Base-by-base conservation (phyloP, 805 yeast genomes). In the Yarrowia sp. region DNA sequence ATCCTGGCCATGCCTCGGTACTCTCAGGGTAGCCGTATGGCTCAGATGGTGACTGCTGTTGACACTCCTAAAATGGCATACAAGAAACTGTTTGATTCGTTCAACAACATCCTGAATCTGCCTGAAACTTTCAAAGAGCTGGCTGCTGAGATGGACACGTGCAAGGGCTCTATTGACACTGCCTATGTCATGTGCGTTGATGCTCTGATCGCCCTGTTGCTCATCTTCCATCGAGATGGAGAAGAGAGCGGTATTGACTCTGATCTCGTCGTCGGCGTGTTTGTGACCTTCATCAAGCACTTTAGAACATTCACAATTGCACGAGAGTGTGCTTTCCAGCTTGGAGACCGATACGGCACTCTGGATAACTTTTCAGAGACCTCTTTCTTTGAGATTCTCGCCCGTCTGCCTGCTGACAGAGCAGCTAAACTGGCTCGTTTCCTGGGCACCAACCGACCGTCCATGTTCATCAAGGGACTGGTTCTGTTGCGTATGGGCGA, bases 311-410 rank as follows among this genome's bases (percentile, higher is more conserved):
- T 33, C 51, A 43, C 64, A 11, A 44, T 58, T 35, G 42, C 51
- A 14, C 64, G 64, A 17, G 64, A 58, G 51, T 58, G 51, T 13
- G 64, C 64, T 9, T 44, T 58, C 43, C 64, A 58, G 18, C 42
- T 33, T 33, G 64, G 64, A n/a, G 64, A 58, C 33, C 18, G 50
- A 10, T 43, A 58, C 35, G 64, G 51, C 14, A 39, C 64, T n/a
- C 22, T 58, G 41, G 64, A 33, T 28, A 13, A 38, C 33, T 47
- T 36, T 15, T 43, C 50, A 14, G 51, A 58, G 43, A 22, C 47
- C 35, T 18, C 11, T 17, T 58, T 58, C 17, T 58, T 43, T 8
- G 42, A 43, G 15, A 6, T 33, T 2, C 51, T 58, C 11, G 36
- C 51, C 4, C 41, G 18, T 8, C 51, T 58, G 13, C 51, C 50